Evolutionary conservation across 2,329 filamentous ascomycete species (phyloP).

Genomic region (Fusarium sp.): DNA sequence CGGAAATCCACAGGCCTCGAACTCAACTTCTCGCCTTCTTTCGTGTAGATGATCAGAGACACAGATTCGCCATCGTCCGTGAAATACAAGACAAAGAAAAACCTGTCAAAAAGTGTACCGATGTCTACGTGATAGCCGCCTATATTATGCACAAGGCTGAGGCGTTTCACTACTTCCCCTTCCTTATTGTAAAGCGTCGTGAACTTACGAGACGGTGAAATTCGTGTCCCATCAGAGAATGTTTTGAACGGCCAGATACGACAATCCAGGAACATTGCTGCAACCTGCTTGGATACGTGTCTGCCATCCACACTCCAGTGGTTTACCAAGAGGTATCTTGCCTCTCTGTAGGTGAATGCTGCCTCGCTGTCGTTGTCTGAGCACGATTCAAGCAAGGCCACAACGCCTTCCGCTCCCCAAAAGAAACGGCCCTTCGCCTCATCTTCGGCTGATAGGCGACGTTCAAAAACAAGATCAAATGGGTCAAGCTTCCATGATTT

Average conservation of each 20-base stretch:
- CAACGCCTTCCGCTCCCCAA: not conserved
- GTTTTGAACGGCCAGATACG: too few species aligned
- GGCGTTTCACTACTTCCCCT: not conserved
- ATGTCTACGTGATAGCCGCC: not conserved
- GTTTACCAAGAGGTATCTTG: too few species aligned
- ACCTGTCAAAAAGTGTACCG: slow-evolving; percentile 17
- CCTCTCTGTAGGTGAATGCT: too few species aligned
- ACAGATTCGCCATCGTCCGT: not conserved
- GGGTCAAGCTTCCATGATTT: slow-evolving; percentile 12
- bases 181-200: not conserved
- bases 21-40: slow-evolving; percentile 13
- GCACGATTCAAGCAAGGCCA: not conserved
- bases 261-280: not conserved
- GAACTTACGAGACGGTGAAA: not conserved
- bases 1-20: not conserved
- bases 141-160: not conserved
- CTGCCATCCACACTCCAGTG: slow-evolving; percentile 9
- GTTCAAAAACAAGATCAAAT: slow-evolving; percentile 1
- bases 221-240: slow-evolving; percentile 1
- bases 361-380: not conserved
- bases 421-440: not conserved
- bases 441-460: not conserved
- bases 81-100: slow-evolving; percentile 16
- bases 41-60: slow-evolving; percentile 6
- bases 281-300: not conserved